These are phyloP conservation scores for Auricularia sp. DNA, from an alignment of 768 basidiomycete species.

Conservation along the genomic window DNA sequence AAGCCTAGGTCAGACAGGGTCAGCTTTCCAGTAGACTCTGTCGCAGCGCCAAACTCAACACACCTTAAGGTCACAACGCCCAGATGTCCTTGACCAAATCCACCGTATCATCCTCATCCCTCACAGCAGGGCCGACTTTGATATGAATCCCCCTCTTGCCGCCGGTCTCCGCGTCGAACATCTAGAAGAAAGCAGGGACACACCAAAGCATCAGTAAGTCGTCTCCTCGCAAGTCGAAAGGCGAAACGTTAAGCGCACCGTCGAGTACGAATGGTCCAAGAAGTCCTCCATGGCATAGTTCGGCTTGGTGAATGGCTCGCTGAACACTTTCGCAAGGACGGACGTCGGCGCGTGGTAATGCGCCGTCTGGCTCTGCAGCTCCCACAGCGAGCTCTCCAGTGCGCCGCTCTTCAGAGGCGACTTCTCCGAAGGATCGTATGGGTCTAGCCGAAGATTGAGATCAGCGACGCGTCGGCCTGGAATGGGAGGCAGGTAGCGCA, in stretches of 20 bases:
- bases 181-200: background rate
- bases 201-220: too few species aligned
- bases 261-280: slow-evolving; percentile 83
- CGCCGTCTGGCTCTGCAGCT: slow-evolving; percentile 62
- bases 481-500: background rate
- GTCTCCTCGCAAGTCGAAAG: too few species aligned
- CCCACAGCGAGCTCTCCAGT: slow-evolving; percentile 86
- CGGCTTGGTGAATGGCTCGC: slow-evolving; percentile 88
- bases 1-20: too few species aligned
- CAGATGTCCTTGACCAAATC: background rate
- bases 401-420: slow-evolving; percentile 75
- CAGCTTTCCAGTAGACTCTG: background rate
- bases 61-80: background rate
- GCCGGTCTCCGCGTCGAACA: slow-evolving; percentile 1
- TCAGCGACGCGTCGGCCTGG: background rate
- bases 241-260: slow-evolving; percentile 37
- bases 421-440: slow-evolving; percentile 53
- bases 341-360: slow-evolving; percentile 87
- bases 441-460: slow-evolving; percentile 35
- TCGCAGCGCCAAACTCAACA: background rate
- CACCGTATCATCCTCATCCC: background rate
- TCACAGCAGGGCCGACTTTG: background rate
- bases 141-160: background rate
- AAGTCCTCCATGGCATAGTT: slow-evolving; percentile 90
- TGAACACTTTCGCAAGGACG: slow-evolving; percentile 78